Conservation (phyloP, 805 yeast genomes). For the Starmera caribaea region DNA sequence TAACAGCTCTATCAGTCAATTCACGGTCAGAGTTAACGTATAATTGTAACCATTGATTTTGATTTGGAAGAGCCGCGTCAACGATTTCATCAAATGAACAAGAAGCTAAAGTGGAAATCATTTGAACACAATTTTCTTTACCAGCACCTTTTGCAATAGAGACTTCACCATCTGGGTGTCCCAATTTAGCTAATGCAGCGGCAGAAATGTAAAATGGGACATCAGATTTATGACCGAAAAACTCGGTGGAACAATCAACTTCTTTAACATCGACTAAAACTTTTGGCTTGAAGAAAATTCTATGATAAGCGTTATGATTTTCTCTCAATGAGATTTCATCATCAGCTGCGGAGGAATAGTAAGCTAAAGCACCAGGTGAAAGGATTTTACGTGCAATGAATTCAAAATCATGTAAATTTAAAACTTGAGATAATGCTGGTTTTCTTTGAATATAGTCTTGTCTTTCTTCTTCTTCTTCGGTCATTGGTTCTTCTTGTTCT, state of each 20-base stretch:
- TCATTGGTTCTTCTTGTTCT: slow-evolving; percentile 24
- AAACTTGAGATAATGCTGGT: slow-evolving; percentile 64
- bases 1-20: slow-evolving; percentile 51
- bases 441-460: slow-evolving; percentile 33
- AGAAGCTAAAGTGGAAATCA: slow-evolving; percentile 90
- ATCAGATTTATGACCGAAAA: slow-evolving; percentile 61
- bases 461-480: slow-evolving; percentile 31
- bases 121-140: slow-evolving; percentile 62
- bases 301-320: slow-evolving; percentile 82
- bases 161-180: slow-evolving; percentile 89
- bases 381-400: slow-evolving; percentile 72
- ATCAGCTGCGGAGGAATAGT: slow-evolving; percentile 86
- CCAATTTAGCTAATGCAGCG: slow-evolving; percentile 85
- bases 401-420: slow-evolving; percentile 82
- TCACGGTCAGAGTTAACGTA: slow-evolving; percentile 73
- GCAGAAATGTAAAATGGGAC: slow-evolving; percentile 89
- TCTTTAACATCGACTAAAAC: slow-evolving; percentile 72
- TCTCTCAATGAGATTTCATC: slow-evolving; percentile 88
- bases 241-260: slow-evolving; percentile 59
- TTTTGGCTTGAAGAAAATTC: slow-evolving; percentile 80
- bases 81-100: slow-evolving; percentile 82
- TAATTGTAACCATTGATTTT: slow-evolving; percentile 82
- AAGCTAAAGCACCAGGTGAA: slow-evolving; percentile 82
- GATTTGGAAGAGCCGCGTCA: slow-evolving; percentile 54
- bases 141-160: slow-evolving; percentile 81